Base-by-base conservation (phyloP, 257 asterid species). In the Cordia subcordata region DNA sequence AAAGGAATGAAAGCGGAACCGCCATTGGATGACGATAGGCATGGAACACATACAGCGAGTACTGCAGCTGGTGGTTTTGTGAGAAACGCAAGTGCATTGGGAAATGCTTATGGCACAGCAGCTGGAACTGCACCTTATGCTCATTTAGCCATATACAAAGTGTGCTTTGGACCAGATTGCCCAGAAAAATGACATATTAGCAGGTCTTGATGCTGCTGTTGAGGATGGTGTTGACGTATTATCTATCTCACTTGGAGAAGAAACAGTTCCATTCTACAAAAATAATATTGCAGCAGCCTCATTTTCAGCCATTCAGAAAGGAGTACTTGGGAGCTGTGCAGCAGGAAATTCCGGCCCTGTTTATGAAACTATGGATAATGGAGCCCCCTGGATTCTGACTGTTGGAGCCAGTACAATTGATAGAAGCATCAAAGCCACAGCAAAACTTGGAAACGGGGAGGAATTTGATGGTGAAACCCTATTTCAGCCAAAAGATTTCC, bases 41-140 rank as follows among this genome's bases (percentile, higher is more conserved):
- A 70, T 23, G 75, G 75, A 4, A 72, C 73, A 12, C 77, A 72
- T 32, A 54, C 67, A 8, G 70, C 77, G 27, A 67, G 73, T 63
- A 72, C 73, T 4, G 69, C 60, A 0, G 69, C 65, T 3, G 73
- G 77, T 20, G 49, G 49, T 12, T 58, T 62, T 17, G 20, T 58
- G 18, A 32, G 13, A 15, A 57, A 62, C 13, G 59, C 63, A 20
- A 70, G 46, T 49, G 59, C 53, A 51, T 44, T 38, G 12, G 75
- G 75, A 33, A 55, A 42, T 15, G 62, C 52, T 38, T 40, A 49
- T 13, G 70, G 75, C n/a, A 70, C 67, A 11, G 49, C 64, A 19
- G 53, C 13, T 6, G 80, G 80, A 8, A 58, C 53, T 5, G 49
- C 71, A 21, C 77, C 80, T 16, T 53, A 13, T 4, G 74, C 80